Evolutionary conservation across 345 rosid genomes (phyloP), one percentile per base, ranked within the genome.

Genomic region (Citrus maxima): DNA sequence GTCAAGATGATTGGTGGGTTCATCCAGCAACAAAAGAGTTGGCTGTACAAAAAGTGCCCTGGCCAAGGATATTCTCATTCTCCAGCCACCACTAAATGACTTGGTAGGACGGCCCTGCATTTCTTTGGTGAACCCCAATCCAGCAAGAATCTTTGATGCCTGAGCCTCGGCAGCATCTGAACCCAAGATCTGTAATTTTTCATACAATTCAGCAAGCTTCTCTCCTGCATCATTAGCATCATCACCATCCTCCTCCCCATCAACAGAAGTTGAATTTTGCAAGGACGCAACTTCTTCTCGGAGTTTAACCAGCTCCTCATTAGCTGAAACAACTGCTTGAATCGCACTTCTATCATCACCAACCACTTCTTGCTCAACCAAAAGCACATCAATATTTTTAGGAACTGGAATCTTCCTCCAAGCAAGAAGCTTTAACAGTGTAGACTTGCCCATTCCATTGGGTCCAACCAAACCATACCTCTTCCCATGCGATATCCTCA

Each of bases 381-480:
- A 84, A 70, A 94, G 95, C 77, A 96, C 98, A 86, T 96, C 99
- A 67, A 96, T 96, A 79, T 96, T 94, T 82, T 87, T 94, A 0
- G 99, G 98, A 32, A 96, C 97, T 0, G 99, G 99, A 80, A 94
- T 89, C 90, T 93, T 94, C 88, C 99, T 89, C 98, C 99, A 96
- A 55, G 98, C 97, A 78, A 96, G 93, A 72, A 94, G 93, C 92
- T 94, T 96, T 79, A 94, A 83, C 78, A 96, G 69, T 1, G 99
- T 94, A 78, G 99, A 96, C 84, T 96, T 96, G 25, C 99, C 99
- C 92, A 82, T 94, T 25, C 99, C 99, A 80, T 94, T 96, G 0
- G 98, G 98, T 69, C 99, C 98, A 42, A 96, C 93, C 84, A 96
- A 87, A 35, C 99, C 99, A 87, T 96, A 96, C 79, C 98, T 91